A percentile compares a stretch with the other conserved stretches of the same genome.
Conservation (phyloP, 352 stramenopile genomes). For the Elongisporangium anandrum region DNA sequence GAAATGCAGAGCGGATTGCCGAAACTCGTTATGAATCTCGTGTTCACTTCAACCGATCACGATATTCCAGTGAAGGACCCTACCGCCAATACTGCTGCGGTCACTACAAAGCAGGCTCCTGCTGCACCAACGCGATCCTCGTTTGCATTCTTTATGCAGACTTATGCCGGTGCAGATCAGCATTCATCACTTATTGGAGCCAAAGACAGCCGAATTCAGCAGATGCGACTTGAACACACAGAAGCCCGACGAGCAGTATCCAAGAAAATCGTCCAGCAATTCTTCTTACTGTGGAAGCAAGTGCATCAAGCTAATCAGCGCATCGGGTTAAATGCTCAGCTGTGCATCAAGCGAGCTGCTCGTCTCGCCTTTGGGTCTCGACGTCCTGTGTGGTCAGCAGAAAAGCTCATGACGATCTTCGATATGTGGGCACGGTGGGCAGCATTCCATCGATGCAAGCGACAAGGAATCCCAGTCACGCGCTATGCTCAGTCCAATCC, state of each 20-base stretch:
- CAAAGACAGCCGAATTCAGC: conserved; percentile 14
- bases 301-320: conserved; percentile 41
- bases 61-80: conserved; percentile 12
- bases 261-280: conserved; percentile 65
- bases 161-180: conserved; percentile 44
- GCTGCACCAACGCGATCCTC: conserved; percentile 12
- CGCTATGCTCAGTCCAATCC: conserved; percentile 37
- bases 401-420: conserved; percentile 61
- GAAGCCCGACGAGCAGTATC: conserved; percentile 40
- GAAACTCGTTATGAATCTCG: conserved; percentile 65
- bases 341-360: conserved; percentile 68
- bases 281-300: conserved; percentile 61
- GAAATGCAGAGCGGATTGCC: conserved; percentile 44
- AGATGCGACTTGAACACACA: conserved; percentile 35
- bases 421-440: conserved; percentile 65
- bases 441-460: conserved; percentile 46
- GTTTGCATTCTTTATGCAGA: conserved; percentile 47
- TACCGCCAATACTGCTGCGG: conserved; percentile 1
- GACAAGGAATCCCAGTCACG: conserved; percentile 38
- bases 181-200: not conserved
- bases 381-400: conserved; percentile 47
- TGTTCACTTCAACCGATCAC: conserved; percentile 53
- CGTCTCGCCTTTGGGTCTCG: conserved; percentile 51
- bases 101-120: conserved; percentile 4
- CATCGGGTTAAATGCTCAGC: conserved; percentile 53